These are phyloP conservation scores for Phaeoacremonium minimum DNA, from an alignment of 2,329 filamentous ascomycete genomes.

Conservation along the genomic window DNA sequence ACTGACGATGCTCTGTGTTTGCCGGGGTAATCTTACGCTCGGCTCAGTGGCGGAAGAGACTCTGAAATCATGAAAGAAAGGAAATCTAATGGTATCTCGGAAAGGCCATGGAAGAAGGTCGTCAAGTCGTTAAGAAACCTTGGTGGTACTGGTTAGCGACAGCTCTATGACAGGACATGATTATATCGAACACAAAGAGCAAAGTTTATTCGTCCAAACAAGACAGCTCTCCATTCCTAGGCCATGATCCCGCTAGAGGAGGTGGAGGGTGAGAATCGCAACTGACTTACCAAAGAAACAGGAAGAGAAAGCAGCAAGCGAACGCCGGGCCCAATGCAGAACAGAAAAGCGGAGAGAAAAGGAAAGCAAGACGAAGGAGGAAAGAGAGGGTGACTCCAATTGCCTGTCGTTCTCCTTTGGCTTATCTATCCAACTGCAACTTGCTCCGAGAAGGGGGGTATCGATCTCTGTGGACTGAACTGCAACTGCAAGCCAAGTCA, in stretches of 20 bases:
- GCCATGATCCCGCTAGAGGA: neutral
- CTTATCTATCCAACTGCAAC: no score
- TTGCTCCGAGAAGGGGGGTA: no score
- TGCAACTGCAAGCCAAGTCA: no score
- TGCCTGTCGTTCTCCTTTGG: no score
- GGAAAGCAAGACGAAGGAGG: neutral
- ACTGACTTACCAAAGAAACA: conserved; percentile 2
- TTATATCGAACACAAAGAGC: no score
- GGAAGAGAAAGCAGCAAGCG: conserved; percentile 2
- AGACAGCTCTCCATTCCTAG: no score
- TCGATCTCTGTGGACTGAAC: no score
- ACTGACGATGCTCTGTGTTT: neutral
- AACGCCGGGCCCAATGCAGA: conserved; percentile 4
- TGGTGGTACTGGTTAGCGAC: no score
- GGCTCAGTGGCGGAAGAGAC: no score
- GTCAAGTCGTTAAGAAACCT: conserved; percentile 4
- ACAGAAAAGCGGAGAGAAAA: neutral
- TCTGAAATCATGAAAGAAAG: conserved; percentile 10
- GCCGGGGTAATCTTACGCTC: neutral
- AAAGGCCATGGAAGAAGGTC: conserved; percentile 23
- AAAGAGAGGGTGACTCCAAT: no score
- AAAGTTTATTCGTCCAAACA: no score
- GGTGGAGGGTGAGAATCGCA: conserved; percentile 1
- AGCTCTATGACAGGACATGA: no score
- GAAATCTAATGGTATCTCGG: conserved; percentile 29